These are phyloP conservation scores for Schizonepeta tenuifolia DNA, from an alignment of 257 asterid genomes.

Conservation along the genomic window DNA sequence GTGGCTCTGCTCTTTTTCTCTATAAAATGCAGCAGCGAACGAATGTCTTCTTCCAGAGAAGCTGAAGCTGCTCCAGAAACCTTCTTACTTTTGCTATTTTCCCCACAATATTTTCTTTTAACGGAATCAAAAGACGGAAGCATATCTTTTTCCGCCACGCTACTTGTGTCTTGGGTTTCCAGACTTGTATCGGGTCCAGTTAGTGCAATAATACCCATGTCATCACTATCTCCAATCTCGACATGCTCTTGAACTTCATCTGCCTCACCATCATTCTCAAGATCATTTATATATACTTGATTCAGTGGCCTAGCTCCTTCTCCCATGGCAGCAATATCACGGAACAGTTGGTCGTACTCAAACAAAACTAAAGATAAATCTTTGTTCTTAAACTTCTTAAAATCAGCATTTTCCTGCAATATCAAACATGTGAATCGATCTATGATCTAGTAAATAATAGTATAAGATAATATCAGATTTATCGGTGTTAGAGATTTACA, in stretches of 20 bases:
- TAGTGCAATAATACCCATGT: too few species aligned
- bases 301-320: background rate
- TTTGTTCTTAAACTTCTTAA: background rate
- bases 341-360: background rate
- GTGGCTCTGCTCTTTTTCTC: background rate
- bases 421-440: background rate
- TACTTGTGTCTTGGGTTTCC: background rate
- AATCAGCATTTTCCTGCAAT: background rate
- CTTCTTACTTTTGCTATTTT: background rate
- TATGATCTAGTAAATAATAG: background rate
- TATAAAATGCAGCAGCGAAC: background rate
- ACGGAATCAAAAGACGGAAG: background rate
- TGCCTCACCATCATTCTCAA: background rate
- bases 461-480: too few species aligned
- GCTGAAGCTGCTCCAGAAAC: background rate
- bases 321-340: background rate
- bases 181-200: background rate
- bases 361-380: background rate
- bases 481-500: too few species aligned
- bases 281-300: background rate
- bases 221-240: background rate
- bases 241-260: background rate
- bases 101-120: background rate
- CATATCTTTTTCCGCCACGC: background rate
- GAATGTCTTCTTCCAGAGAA: constrained; percentile 1